Conservation (phyloP, 345 rosid species). For the Cardamine chenopodiifolia region DNA sequence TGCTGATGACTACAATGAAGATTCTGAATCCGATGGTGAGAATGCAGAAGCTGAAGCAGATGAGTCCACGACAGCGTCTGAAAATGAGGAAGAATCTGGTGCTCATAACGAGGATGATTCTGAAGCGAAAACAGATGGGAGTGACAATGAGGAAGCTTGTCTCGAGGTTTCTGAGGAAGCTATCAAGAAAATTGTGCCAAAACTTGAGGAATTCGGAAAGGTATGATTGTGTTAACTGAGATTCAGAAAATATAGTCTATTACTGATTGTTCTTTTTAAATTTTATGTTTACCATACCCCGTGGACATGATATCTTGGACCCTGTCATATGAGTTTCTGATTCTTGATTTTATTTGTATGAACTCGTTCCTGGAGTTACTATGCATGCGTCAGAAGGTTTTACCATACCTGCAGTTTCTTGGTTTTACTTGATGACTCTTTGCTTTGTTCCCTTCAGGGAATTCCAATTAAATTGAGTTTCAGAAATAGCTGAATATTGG, state of each 20-base stretch:
- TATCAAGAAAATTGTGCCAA: constrained; percentile 74
- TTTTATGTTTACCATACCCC: neutral
- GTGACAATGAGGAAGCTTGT: constrained; percentile 71
- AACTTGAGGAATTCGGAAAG: constrained; percentile 77
- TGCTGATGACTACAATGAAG: constrained; percentile 69
- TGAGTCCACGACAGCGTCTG: constrained; percentile 79
- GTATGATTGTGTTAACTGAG: constrained; percentile 44
- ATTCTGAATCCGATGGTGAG: constrained; percentile 71
- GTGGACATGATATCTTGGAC: too few species aligned
- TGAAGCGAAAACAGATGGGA: constrained; percentile 71
- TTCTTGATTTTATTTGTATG: too few species aligned
- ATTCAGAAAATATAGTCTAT: neutral
- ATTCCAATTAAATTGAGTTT: neutral
- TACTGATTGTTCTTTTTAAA: constrained; percentile 17
- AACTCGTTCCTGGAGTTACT: too few species aligned
- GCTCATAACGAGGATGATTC: constrained; percentile 69
- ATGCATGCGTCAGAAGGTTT: neutral
- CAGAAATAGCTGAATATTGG: constrained; percentile 5
- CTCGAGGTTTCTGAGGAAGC: constrained; percentile 77
- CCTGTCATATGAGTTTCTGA: too few species aligned
- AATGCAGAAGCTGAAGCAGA: constrained; percentile 55
- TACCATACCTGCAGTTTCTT: constrained; percentile 1
- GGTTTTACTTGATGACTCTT: constrained; percentile 1
- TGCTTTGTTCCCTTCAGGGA: constrained; percentile 18
- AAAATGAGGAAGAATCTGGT: constrained; percentile 80